Percentiles rank a stretch among this genome's conserved stretches.
Conservation (phyloP, 208 protist genomes). For the Acanthamoeba healyi region DNA sequence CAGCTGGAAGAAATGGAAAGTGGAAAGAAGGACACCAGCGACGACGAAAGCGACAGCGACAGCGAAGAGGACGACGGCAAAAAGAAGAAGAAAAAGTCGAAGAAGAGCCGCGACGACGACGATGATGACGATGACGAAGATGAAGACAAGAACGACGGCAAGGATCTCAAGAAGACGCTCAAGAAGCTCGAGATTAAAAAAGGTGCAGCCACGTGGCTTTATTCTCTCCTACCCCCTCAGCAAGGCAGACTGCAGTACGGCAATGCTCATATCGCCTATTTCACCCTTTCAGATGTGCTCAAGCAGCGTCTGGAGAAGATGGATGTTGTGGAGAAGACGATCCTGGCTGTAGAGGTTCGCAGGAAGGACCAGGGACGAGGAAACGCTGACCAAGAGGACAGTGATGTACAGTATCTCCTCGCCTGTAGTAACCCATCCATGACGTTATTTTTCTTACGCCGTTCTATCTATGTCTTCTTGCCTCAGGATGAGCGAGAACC, state of each 20-base stretch:
- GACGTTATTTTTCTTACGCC: neutral
- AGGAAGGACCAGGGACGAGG: neutral
- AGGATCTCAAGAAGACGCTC: slow-evolving; percentile 57
- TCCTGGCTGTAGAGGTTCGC: slow-evolving; percentile 26
- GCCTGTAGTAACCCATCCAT: neutral
- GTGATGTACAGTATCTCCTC: neutral
- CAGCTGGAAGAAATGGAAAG: slow-evolving; percentile 59
- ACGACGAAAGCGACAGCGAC: slow-evolving; percentile 11
- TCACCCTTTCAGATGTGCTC: neutral
- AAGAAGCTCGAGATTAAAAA: slow-evolving; percentile 60
- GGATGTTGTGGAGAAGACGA: slow-evolving; percentile 46
- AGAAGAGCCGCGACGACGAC: slow-evolving; percentile 27
- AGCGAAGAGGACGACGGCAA: neutral
- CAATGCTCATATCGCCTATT: too few species aligned
- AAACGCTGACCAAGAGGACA: neutral
- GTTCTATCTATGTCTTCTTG: neutral
- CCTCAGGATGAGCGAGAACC: slow-evolving; percentile 22
- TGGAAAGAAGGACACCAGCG: slow-evolving; percentile 63
- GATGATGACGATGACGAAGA: slow-evolving; percentile 26
- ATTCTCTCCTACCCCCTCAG: too few species aligned
- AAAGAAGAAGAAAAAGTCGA: slow-evolving; percentile 23
- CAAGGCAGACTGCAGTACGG: too few species aligned
- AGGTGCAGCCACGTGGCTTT: neutral
- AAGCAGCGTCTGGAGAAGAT: slow-evolving; percentile 59
- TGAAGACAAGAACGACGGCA: neutral